phyloP scores from a whole-genome alignment of 352 stramenopile species.

The Phytophthora sojae region DNA sequence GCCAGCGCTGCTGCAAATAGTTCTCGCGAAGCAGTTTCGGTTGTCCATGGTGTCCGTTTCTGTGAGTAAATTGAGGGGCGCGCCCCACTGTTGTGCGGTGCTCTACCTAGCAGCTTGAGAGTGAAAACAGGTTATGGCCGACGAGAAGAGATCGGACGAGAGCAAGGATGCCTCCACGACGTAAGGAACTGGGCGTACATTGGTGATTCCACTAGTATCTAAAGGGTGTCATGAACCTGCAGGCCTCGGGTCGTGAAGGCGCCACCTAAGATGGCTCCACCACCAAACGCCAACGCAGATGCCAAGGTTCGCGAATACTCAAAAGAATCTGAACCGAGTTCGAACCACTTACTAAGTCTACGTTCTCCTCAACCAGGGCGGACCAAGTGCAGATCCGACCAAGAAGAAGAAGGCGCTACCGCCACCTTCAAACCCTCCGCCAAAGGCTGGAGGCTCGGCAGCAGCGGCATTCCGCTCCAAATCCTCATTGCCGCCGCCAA shows the following conservation, averaged over 20 bases:
- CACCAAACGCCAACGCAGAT: conserved; percentile 32
- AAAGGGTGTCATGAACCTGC: neutral
- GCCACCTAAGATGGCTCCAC: conserved; percentile 50
- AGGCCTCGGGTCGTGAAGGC: conserved; percentile 39
- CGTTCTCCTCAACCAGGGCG: conserved; percentile 13
- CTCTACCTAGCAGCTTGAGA: neutral
- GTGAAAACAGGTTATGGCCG: conserved; percentile 33
- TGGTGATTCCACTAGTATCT: neutral
- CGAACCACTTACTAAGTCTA: neutral
- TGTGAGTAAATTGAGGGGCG: conserved; percentile 14
- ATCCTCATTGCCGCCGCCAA: conserved; percentile 63
- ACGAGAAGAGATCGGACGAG: conserved; percentile 42
- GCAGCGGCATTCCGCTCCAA: conserved; percentile 78
- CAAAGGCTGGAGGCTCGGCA: conserved; percentile 60
- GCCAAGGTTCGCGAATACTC: conserved; percentile 35
- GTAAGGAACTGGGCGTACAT: conserved; percentile 20
- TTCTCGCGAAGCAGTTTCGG: conserved; percentile 15
- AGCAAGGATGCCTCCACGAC: conserved; percentile 37
- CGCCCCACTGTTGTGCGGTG: conserved; percentile 6
- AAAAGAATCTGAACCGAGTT: neutral
- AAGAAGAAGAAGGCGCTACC: conserved; percentile 75
- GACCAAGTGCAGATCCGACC: conserved; percentile 36
- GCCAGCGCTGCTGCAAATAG: conserved; percentile 21
- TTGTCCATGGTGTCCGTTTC: conserved; percentile 19
- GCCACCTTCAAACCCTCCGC: conserved; percentile 72